Evolutionary conservation across 306 rosid genomes (phyloP), one percentile per base, ranked within the genome.

Genomic region (Malus asiatica): DNA sequence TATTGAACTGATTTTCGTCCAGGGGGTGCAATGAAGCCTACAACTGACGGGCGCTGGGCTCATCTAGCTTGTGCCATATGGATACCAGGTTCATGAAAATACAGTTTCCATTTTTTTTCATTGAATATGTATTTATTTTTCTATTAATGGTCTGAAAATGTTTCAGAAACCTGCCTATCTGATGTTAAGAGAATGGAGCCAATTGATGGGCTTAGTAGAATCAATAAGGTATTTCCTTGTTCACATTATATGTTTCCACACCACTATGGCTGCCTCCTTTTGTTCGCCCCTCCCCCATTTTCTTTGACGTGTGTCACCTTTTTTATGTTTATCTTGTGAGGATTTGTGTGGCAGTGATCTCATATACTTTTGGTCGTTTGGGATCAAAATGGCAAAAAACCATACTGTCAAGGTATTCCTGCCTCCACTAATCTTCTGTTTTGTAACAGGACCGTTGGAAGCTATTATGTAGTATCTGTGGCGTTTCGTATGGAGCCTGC

Each of bases 21-120:
- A 95, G 99, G 99, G 80, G 99, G 99, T 77, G 99, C 99, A 40
- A 95, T 95, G 99, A 95, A 95, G 88, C 97, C 98, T 81, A 92
- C 99, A 70, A 92, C 93, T 65, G 98, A 95, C 88, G 99, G 96
- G 33, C 90, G 96, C 60, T 95, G 99, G 99, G 98, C 98, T 82
- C 99, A 95, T 86, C 84, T 95, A 77, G 97, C 99, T 70, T 95
- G 99, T 87, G 99, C 99, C 62, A 95, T 95, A 89, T 95, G 99
- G 99, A 95, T 95, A 85, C 99, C 99, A 76, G 99, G 99, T 95
- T 74, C 13, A 91, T 86, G 71, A 84, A 69, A 76, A 22, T 58
- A 67, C 78, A 23, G 70, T 51, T 82, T 44, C 44, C 65, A 51
- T 76, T 76, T 66, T 51, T 73, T 72, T 30, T 74, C 63, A 61